Percentiles rank a stretch among this genome's conserved stretches.
Conservation (phyloP, 306 rosid genomes). For the Cicer pinnatifidum region DNA sequence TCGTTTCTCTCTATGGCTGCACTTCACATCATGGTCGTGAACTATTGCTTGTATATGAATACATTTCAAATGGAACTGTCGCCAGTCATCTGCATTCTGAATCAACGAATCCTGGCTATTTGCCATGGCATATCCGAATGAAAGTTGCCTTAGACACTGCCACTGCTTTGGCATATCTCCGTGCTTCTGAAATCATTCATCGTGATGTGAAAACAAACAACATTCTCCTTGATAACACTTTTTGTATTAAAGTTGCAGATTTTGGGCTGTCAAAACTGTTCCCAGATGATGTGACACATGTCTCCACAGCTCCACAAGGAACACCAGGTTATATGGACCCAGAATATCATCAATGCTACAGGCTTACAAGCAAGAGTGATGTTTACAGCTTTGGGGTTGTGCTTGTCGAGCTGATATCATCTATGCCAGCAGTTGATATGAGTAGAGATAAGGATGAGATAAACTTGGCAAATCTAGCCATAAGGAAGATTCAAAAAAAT, state of each 20-base stretch:
- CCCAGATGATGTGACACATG: slow-evolving; percentile 62
- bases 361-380: slow-evolving; percentile 76
- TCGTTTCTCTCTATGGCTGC: slow-evolving; percentile 71
- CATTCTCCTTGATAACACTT: slow-evolving; percentile 65
- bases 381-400: slow-evolving; percentile 81
- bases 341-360: slow-evolving; percentile 65
- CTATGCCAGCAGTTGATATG: slow-evolving; percentile 72
- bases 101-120: slow-evolving; percentile 19
- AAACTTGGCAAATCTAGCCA: slow-evolving; percentile 64
- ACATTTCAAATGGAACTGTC: slow-evolving; percentile 63
- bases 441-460: slow-evolving; percentile 61
- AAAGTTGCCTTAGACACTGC: slow-evolving; percentile 73
- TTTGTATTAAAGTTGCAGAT: slow-evolving; percentile 71
- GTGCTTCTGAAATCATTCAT: slow-evolving; percentile 67
- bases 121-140: slow-evolving; percentile 61
- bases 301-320: slow-evolving; percentile 78
- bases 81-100: slow-evolving; percentile 60
- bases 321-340: slow-evolving; percentile 77
- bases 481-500: slow-evolving; percentile 55
- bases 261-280: slow-evolving; percentile 68
- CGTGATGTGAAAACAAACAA: slow-evolving; percentile 77
- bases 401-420: slow-evolving; percentile 68
- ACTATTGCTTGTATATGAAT: slow-evolving; percentile 71
- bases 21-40: slow-evolving; percentile 61
- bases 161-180: slow-evolving; percentile 65